phyloP scores from a whole-genome alignment of 371 early-diverging fungal genomes.

The Apophysomyces variabilis region DNA sequence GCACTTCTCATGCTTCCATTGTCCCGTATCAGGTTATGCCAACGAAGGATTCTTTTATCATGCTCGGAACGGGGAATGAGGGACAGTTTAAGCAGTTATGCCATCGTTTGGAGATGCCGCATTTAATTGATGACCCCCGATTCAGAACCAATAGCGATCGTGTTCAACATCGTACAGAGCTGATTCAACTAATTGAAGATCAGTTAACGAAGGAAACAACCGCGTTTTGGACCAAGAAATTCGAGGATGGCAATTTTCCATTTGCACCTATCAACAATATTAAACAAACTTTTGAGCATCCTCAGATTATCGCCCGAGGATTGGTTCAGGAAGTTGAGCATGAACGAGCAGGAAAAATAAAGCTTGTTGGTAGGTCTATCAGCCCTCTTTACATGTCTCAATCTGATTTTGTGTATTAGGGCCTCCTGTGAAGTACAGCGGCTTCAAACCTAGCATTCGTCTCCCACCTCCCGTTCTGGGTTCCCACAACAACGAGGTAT shows the following conservation, averaged over 20 bases:
- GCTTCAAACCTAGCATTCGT: constrained; percentile 66
- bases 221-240: constrained; percentile 62
- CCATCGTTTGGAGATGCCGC: constrained; percentile 49
- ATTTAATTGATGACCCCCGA: constrained; percentile 52
- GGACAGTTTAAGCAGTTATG: constrained; percentile 77
- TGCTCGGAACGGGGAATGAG: constrained; percentile 92
- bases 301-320: constrained; percentile 79
- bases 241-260: constrained; percentile 77
- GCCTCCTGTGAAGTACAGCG: constrained; percentile 82
- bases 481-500: constrained; percentile 82
- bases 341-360: constrained; percentile 78
- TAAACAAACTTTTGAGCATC: constrained; percentile 83
- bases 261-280: constrained; percentile 90
- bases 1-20: constrained; percentile 88
- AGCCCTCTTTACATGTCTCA: neutral
- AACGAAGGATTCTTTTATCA: constrained; percentile 83
- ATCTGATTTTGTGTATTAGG: constrained; percentile 28
- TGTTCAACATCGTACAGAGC: constrained; percentile 70
- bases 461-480: constrained; percentile 88
- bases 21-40: constrained; percentile 91
- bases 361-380: constrained; percentile 57
- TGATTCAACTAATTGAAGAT: constrained; percentile 61
- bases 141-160: constrained; percentile 74
- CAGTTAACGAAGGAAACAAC: constrained; percentile 59
- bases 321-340: constrained; percentile 86